phyloP scores from a whole-genome alignment of 257 asterid species.

The Solanum sparsipilum region DNA sequence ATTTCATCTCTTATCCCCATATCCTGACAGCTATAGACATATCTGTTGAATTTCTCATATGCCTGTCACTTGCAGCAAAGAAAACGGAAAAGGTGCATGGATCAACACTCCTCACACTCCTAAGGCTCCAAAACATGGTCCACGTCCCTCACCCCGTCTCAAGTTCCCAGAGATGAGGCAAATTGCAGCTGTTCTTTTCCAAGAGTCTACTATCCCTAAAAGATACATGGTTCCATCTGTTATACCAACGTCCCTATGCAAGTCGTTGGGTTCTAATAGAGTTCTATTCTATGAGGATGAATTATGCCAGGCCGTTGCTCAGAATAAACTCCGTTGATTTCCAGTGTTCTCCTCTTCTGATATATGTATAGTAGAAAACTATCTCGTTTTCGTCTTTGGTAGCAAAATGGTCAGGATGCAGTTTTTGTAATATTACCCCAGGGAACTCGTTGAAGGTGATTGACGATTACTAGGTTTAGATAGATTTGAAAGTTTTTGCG shows the following conservation, averaged over 20 bases:
- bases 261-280: conserved; percentile 77
- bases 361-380: background rate
- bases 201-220: conserved; percentile 48
- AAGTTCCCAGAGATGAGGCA: conserved; percentile 79
- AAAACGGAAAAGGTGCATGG: conserved; percentile 28
- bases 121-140: conserved; percentile 91
- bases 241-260: conserved; percentile 55
- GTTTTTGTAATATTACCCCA: background rate
- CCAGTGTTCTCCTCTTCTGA: background rate
- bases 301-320: conserved; percentile 96
- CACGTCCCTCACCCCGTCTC: conserved; percentile 77
- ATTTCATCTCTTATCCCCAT: background rate
- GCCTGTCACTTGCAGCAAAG: conserved; percentile 40
- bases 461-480: background rate
- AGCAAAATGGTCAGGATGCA: background rate
- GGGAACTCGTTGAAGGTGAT: background rate
- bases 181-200: conserved; percentile 90
- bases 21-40: background rate
- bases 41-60: background rate
- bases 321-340: conserved; percentile 79
- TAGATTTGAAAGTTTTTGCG: background rate
- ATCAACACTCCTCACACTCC: conserved; percentile 73
- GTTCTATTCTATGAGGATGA: conserved; percentile 89
- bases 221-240: conserved; percentile 68
- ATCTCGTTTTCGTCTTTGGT: background rate